These are phyloP conservation scores for Cystobasidium sp. DNA, from an alignment of 1,284 basidiomycete genomes.

Conservation along the genomic window DNA sequence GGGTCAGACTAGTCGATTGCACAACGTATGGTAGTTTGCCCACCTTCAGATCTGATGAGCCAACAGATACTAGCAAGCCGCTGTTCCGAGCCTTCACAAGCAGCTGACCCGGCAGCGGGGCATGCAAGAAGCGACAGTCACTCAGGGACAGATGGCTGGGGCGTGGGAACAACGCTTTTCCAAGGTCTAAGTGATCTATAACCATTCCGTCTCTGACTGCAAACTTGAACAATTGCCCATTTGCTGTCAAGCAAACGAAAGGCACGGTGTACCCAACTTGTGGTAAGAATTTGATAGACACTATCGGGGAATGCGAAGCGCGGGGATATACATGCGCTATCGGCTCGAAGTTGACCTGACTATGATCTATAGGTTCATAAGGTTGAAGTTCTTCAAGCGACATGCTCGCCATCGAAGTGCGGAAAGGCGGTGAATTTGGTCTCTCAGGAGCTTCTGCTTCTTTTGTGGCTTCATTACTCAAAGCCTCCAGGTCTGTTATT, in stretches of 20 bases:
- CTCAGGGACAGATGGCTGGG: background rate
- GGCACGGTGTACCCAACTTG: slow-evolving; percentile 13
- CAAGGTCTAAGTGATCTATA: slow-evolving; percentile 23
- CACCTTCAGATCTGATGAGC: background rate
- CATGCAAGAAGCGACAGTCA: background rate
- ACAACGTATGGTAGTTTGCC: background rate
- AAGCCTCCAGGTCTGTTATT: slow-evolving; percentile 31
- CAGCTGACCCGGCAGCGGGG: background rate
- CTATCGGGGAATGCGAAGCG: slow-evolving; percentile 29
- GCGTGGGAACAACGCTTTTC: background rate
- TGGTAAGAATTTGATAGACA: slow-evolving; percentile 26
- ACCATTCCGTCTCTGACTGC: slow-evolving; percentile 27
- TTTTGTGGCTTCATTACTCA: slow-evolving; percentile 5
- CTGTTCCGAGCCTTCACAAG: background rate
- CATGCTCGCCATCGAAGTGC: slow-evolving; percentile 13
- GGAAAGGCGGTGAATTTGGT: slow-evolving; percentile 5
- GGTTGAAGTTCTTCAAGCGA: slow-evolving; percentile 26
- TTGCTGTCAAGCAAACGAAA: slow-evolving; percentile 24
- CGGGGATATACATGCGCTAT: slow-evolving; percentile 23
- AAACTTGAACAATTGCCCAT: slow-evolving; percentile 27
- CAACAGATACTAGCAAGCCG: slow-evolving; percentile 18
- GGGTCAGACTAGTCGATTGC: background rate
- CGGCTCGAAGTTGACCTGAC: slow-evolving; percentile 28
- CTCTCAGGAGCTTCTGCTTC: background rate
- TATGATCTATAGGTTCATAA: slow-evolving; percentile 3